phyloP scores from a whole-genome alignment of 768 basidiomycete genomes.

The Hypholoma fasciculare region DNA sequence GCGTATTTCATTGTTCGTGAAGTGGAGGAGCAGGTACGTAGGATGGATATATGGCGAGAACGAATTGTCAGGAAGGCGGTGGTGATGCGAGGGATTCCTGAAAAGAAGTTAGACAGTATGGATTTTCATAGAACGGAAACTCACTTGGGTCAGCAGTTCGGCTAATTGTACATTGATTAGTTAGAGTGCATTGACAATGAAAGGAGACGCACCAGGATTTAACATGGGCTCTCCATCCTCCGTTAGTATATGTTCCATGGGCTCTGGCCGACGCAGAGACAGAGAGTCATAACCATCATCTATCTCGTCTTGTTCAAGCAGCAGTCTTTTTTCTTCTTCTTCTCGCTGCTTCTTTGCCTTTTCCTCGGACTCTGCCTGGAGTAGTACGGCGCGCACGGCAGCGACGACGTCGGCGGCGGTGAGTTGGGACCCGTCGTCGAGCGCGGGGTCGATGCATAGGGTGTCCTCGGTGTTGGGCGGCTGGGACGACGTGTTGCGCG shows the following conservation, averaged over 20 bases:
- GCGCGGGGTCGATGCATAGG: constrained; percentile 8
- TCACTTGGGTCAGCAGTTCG: constrained; percentile 64
- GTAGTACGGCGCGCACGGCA: constrained; percentile 22
- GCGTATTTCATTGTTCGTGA: constrained; percentile 6
- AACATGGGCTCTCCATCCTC: constrained; percentile 70
- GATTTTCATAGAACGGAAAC: constrained; percentile 6
- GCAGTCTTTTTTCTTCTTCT: constrained; percentile 8
- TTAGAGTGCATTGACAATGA: background rate
- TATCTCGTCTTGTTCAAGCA: background rate
- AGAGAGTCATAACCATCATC: background rate
- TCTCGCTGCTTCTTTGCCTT: constrained; percentile 12
- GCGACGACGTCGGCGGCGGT: constrained; percentile 26
- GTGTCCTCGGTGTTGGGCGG: constrained; percentile 4
- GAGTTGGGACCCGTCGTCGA: constrained; percentile 14
- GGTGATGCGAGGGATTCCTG: constrained; percentile 72
- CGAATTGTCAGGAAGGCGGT: constrained; percentile 45
- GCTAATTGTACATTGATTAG: constrained; percentile 31
- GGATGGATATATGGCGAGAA: background rate
- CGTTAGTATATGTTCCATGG: constrained; percentile 57
- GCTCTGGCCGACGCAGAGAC: constrained; percentile 28
- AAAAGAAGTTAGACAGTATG: background rate
- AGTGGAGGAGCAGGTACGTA: background rate
- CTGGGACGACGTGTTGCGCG: constrained; percentile 10
- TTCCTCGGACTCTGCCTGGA: constrained; percentile 20
- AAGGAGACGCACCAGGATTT: constrained; percentile 51